Evolutionary conservation across 805 yeast genomes (phyloP), one percentile per base, ranked within the genome.

Genomic region (Lipomyces sp.): DNA sequence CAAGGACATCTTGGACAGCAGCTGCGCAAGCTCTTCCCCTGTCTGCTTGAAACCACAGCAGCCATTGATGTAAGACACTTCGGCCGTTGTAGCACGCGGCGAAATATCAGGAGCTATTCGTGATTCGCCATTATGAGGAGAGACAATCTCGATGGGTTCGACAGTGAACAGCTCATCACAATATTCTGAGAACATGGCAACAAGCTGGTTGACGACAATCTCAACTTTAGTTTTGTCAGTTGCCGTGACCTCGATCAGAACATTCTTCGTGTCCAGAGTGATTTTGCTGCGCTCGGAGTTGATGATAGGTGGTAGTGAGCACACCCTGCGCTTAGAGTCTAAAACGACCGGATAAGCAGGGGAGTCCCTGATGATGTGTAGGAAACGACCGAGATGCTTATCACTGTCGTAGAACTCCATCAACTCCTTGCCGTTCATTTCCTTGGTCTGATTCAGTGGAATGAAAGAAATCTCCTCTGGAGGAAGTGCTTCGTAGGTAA

Each of bases 271-370:
- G 65, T 90, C 83, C 70, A 92, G 79, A 24, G 95, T 83, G 74
- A 95, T 91, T 81, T 96, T 96, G 60, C 97, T 88, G 76, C 84
- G 90, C 75, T 95, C 89, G 50, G 97, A 89, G 82, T 95, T 95
- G 82, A 95, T 96, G 76, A 95, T 89, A 71, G 99, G 99, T 60
- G 99, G 99, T 82, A 95, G 80, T 5, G 98, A 93, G 74, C 96
- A 88, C 62, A 95, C 95, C 7, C 85, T 83, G 74, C 88, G 85
- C 53, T 86, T 82, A 65, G 88, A 79, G 79, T 95, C 99, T 73
- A 87, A 83, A 73, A 94, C 90, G 48, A 93, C 92, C 33, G 99
- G 99, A 78, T 85, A 91, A 60, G 90, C 95, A 33, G 96, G 96
- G 39, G 92, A 87, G 77, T 90, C 90, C 75, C 86, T 87, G 77